Evolutionary conservation across 495 filamentous ascomycete species (phyloP).

Genomic region (Bacidia gigantensis): DNA sequence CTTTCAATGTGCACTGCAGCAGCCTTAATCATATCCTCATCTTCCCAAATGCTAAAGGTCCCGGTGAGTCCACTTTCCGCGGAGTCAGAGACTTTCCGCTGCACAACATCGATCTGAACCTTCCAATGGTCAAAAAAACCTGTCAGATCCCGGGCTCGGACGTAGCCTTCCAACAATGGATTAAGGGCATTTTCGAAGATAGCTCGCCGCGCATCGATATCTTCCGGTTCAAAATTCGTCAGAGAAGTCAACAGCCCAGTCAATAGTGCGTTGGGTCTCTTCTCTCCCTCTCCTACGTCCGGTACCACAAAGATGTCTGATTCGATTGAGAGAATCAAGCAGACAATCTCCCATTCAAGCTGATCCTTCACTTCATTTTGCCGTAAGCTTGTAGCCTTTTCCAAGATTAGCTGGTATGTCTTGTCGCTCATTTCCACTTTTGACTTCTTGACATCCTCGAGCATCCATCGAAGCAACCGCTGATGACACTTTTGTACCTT

Average conservation of each 20-base stretch:
- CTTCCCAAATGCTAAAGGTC: slow-evolving; percentile 41
- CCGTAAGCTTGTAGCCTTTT: slow-evolving; percentile 31
- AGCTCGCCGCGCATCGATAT: not conserved
- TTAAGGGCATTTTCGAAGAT: slow-evolving; percentile 29
- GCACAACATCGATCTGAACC: slow-evolving; percentile 34
- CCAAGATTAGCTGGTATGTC: slow-evolving; percentile 19
- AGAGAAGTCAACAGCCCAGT: slow-evolving; percentile 30
- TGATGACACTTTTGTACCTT: slow-evolving; percentile 2
- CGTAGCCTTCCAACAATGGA: slow-evolving; percentile 48
- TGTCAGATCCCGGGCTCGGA: slow-evolving; percentile 47
- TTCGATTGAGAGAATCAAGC: slow-evolving; percentile 48
- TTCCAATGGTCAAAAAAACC: slow-evolving; percentile 58
- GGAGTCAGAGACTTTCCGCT: not conserved
- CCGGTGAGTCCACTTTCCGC: not conserved
- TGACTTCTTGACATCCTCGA: slow-evolving; percentile 27
- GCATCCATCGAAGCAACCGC: slow-evolving; percentile 23
- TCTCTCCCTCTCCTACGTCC: not conserved
- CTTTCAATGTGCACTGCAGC: slow-evolving; percentile 30
- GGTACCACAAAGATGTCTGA: slow-evolving; percentile 50
- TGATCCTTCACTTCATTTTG: slow-evolving; percentile 23
- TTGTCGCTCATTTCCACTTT: slow-evolving; percentile 20
- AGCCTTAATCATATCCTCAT: slow-evolving; percentile 38
- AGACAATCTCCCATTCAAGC: slow-evolving; percentile 48
- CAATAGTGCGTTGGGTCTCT: slow-evolving; percentile 25
- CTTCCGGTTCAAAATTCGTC: slow-evolving; percentile 6